Percentiles rank a stretch among this genome's conserved stretches.
Conservation (phyloP, 306 rosid genomes). For the Notholithocarpus densiflorus region DNA sequence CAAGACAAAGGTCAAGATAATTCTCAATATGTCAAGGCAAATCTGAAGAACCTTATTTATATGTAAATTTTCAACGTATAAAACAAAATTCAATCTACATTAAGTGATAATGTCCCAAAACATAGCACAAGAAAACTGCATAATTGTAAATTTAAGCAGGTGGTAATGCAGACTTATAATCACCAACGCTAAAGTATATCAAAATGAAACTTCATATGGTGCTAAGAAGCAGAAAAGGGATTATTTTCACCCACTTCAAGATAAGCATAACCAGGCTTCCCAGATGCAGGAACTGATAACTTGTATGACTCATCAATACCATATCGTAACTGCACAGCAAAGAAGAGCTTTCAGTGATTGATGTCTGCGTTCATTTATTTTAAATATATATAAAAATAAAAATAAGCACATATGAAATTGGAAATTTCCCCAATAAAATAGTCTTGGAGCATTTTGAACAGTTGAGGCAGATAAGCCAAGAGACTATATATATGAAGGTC, state of each 20-base stretch:
- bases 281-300: constrained; percentile 30
- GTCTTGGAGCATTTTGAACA: background rate
- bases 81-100: background rate
- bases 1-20: background rate
- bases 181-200: background rate
- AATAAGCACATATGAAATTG: no score
- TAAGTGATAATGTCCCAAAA: background rate
- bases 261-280: constrained; percentile 26
- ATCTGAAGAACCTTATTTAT: background rate
- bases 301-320: constrained; percentile 41
- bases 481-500: background rate
- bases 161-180: background rate
- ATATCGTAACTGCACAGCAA: constrained; percentile 26
- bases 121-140: background rate
- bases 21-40: background rate
- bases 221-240: background rate
- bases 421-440: background rate
- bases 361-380: background rate
- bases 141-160: background rate
- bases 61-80: background rate
- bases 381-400: background rate
- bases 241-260: constrained; percentile 27
- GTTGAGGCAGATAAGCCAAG: background rate
- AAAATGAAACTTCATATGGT: background rate
- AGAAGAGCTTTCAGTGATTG: background rate